These are phyloP conservation scores for Saccharomyces paradoxus DNA, from an alignment of 805 yeast genomes.

Conservation along the genomic window DNA sequence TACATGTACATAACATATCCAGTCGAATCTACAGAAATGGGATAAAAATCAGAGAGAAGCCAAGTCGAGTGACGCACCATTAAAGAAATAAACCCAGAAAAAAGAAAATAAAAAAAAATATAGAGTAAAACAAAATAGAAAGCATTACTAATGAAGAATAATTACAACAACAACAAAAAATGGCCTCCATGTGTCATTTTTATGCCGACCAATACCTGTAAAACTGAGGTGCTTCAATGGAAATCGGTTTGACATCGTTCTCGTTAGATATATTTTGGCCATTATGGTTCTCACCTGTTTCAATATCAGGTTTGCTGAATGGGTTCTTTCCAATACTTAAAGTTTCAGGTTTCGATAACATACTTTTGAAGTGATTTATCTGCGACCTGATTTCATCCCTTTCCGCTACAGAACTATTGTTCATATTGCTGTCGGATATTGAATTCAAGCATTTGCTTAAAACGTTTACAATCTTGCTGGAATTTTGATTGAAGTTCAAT, in stretches of 20 bases:
- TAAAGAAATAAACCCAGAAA: not conserved
- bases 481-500: slow-evolving; percentile 54
- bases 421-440: not conserved
- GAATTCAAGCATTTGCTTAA: not conserved
- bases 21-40: not conserved
- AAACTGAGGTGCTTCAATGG: slow-evolving; percentile 52
- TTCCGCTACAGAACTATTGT: slow-evolving; percentile 13
- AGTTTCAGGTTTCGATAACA: slow-evolving; percentile 27
- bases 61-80: not conserved
- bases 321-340: slow-evolving; percentile 17
- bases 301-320: not conserved
- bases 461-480: slow-evolving; percentile 41
- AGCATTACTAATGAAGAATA: not conserved
- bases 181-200: not conserved
- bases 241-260: slow-evolving; percentile 43
- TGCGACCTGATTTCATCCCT: not conserved
- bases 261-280: slow-evolving; percentile 18
- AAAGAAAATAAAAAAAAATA: not conserved
- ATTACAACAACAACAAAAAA: not conserved
- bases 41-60: not conserved
- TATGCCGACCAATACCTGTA: slow-evolving; percentile 63
- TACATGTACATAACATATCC: not conserved
- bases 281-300: slow-evolving; percentile 13
- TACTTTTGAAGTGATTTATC: not conserved
- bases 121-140: not conserved